phyloP scores from a whole-genome alignment of 2,329 filamentous ascomycete genomes.

The Epichloe amarillans region DNA sequence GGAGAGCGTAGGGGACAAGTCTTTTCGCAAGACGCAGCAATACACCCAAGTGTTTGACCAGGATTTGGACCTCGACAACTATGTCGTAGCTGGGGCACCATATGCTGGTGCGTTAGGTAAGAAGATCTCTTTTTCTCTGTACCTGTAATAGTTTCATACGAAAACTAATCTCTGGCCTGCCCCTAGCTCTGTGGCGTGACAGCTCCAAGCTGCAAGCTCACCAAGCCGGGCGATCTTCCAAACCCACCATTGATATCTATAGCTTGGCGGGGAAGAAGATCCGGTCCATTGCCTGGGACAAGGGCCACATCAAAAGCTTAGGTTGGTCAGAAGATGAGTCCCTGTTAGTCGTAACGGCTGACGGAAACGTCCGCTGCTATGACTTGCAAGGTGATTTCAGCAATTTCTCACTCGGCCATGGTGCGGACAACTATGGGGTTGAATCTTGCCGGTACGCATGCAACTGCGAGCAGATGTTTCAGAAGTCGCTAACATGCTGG shows the following conservation, averaged over 20 bases:
- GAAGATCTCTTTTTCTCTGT: slow-evolving; percentile 23
- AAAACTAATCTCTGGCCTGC: not conserved
- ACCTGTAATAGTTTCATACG: not conserved
- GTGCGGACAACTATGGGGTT: slow-evolving; percentile 78
- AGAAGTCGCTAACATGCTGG: not conserved
- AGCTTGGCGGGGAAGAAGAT: slow-evolving; percentile 84
- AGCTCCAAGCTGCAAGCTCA: slow-evolving; percentile 73
- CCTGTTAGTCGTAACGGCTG: slow-evolving; percentile 73
- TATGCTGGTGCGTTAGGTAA: slow-evolving; percentile 89
- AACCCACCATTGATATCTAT: slow-evolving; percentile 86
- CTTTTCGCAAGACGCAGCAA: slow-evolving; percentile 88
- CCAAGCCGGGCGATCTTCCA: slow-evolving; percentile 55
- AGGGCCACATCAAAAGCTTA: slow-evolving; percentile 71
- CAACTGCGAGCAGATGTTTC: not conserved
- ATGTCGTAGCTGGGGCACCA: slow-evolving; percentile 79
- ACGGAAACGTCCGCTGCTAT: slow-evolving; percentile 83
- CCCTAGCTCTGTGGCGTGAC: slow-evolving; percentile 75
- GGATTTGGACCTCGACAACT: slow-evolving; percentile 89
- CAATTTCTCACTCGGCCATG: slow-evolving; percentile 83
- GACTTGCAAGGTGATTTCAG: slow-evolving; percentile 91
- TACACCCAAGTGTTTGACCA: slow-evolving; percentile 90
- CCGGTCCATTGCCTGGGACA: slow-evolving; percentile 80
- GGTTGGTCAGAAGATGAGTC: slow-evolving; percentile 97
- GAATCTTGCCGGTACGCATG: slow-evolving; percentile 54
- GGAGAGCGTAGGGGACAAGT: slow-evolving; percentile 85